Evolutionary conservation across 495 filamentous ascomycete species (phyloP), one percentile per base, ranked within the genome.

Genomic region (Glutinoglossum americanum): DNA sequence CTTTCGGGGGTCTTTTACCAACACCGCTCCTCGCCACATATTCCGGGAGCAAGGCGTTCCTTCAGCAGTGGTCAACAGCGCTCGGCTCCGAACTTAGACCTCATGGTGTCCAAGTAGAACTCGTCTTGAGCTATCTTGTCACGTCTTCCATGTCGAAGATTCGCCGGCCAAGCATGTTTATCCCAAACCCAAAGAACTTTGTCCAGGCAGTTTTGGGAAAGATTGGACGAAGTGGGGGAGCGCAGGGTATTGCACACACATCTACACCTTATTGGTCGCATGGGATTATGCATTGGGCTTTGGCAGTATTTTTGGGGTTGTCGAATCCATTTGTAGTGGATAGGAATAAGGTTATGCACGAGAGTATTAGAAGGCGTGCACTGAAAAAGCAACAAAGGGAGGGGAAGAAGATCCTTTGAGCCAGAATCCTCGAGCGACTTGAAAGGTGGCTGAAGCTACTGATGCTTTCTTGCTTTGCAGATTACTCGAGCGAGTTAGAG

Each of bases 111-210:
- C 80, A 83, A 47, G 89, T 95, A 44, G 78, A 96, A 64, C 76
- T 96, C 44, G 81, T 92, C 27, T 76, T 96, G 61, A 84, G 82
- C 61, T 90, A 99, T 69, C 79, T 99, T 59, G 86, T 99, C 64
- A 89, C 86, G 25, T 85, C 83, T 15, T 87, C 92, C 57, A 97
- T 99, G 93, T 87, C 81, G 67, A 99, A 99, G 80, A 77, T 99
- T 60, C 80, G 87, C 60, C 80, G 78, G 56, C 71, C 87, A 0
- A 88, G 78, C 62, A 67, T 80, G 37, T 67, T 85, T 62, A 85
- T 95, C 57, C 92, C 93, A 11, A 87, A 73, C 57, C 84, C 90
- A 6, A 83, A 80, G 67, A 71, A 73, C 45, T 97, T 96, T 67
- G 93, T 99, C 19, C 76, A 77, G 60, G 71, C 84, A 1, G 80